Percentiles rank a stretch among this genome's conserved stretches.
phyloP scores from a whole-genome alignment of 2,329 filamentous ascomycete genomes.

The Aspergillus sergii region DNA sequence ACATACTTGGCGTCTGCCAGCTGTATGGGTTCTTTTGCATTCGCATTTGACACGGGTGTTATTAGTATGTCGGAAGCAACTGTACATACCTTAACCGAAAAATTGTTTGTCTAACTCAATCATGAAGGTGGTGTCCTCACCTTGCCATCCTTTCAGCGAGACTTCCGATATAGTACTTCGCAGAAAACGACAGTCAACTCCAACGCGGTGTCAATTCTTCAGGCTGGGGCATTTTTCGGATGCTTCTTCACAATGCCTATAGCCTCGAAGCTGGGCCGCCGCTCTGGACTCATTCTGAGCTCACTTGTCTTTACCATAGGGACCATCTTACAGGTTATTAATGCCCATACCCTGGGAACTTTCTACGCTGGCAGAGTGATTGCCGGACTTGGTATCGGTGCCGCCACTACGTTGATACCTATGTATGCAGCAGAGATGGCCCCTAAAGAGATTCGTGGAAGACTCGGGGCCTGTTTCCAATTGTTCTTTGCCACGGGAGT shows the following conservation, averaged over 20 bases:
- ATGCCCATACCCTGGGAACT: conserved; percentile 45
- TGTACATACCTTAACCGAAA: background rate
- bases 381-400: conserved; percentile 51
- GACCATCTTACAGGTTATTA: conserved; percentile 50
- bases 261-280: conserved; percentile 49
- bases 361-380: conserved; percentile 52
- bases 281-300: conserved; percentile 46
- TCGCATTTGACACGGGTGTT: conserved; percentile 44
- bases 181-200: conserved; percentile 48
- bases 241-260: conserved; percentile 53
- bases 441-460: conserved; percentile 44
- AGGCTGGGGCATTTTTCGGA: conserved; percentile 55
- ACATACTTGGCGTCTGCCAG: conserved; percentile 39
- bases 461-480: conserved; percentile 43
- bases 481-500: conserved; percentile 42
- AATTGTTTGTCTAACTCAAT: background rate
- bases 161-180: conserved; percentile 40
- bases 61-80: conserved; percentile 28
- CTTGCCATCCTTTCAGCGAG: conserved; percentile 44
- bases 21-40: conserved; percentile 44
- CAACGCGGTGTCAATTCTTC: conserved; percentile 53
- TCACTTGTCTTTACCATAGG: conserved; percentile 43
- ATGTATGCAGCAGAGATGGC: conserved; percentile 47
- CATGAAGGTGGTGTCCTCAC: conserved; percentile 48
- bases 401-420: conserved; percentile 44